phyloP scores from a whole-genome alignment of 139 green algal genomes.

The Chlorella sp. region DNA sequence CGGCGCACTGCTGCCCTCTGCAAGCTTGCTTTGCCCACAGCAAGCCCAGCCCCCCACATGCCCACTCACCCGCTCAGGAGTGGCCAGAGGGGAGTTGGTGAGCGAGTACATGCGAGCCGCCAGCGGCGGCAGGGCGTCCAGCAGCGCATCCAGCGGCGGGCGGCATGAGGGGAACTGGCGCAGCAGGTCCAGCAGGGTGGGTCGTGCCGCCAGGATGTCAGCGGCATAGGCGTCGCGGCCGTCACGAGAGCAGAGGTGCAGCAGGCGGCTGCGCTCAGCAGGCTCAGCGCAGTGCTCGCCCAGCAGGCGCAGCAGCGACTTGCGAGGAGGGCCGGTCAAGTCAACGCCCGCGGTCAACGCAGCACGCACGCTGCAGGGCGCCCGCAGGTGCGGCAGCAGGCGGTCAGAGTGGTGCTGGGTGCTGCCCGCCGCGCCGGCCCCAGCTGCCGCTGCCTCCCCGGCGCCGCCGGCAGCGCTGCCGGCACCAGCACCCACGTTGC shows the following conservation, averaged over 20 bases:
- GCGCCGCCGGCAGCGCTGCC: neutral
- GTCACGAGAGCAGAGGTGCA: constrained; percentile 67
- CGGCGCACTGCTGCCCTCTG: no score
- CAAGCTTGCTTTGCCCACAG: no score
- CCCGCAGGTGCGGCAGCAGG: constrained; percentile 75
- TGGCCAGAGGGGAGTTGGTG: constrained; percentile 54
- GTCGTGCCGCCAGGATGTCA: constrained; percentile 67
- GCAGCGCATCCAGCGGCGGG: constrained; percentile 79
- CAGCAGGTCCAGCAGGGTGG: constrained; percentile 87
- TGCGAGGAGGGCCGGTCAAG: constrained; percentile 75
- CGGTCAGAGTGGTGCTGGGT: neutral
- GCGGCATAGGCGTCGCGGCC: constrained; percentile 60
- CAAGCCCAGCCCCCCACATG: no score
- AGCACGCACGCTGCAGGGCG: constrained; percentile 80
- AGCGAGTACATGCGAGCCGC: constrained; percentile 92
- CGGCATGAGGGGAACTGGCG: constrained; percentile 76
- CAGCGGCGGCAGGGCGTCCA: constrained; percentile 86
- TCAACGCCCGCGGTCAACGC: constrained; percentile 78
- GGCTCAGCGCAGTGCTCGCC: constrained; percentile 83
- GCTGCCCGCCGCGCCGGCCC: no score
- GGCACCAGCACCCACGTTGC: no score
- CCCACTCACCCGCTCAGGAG: neutral
- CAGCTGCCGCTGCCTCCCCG: constrained; percentile 37
- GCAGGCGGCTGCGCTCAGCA: constrained; percentile 68
- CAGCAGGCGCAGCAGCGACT: constrained; percentile 88